A percentile compares a stretch with the other conserved stretches of the same genome.
Conservation (phyloP, 352 stramenopile genomes). For the Phytophthora constricta region DNA sequence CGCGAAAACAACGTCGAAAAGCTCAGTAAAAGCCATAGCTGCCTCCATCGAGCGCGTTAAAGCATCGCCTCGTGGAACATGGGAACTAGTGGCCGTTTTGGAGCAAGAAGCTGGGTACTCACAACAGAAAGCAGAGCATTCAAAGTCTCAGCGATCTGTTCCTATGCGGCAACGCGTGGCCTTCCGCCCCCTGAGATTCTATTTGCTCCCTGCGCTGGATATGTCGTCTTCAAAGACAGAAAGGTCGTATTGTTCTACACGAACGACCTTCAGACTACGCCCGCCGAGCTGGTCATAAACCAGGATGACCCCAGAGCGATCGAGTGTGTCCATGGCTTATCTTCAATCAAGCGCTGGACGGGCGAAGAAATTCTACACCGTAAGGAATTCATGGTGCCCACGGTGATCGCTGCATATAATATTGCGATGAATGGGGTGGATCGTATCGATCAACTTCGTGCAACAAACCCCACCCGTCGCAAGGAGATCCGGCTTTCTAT, state of each 20-base stretch:
- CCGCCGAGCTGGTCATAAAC: too few species aligned
- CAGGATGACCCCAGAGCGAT: too few species aligned
- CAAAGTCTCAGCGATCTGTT: neutral
- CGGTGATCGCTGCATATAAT: constrained; percentile 10
- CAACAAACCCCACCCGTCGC: neutral
- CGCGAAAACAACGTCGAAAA: neutral
- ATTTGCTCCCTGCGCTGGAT: neutral
- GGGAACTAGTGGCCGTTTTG: constrained; percentile 1
- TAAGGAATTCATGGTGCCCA: constrained; percentile 4
- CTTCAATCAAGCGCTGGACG: constrained; percentile 9
- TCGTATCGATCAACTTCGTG: constrained; percentile 6
- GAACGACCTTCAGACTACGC: constrained; percentile 7
- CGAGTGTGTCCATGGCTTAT: constrained; percentile 10
- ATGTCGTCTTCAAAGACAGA: constrained; percentile 3
- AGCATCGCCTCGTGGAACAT: neutral
- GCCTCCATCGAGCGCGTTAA: too few species aligned
- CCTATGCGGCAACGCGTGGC: too few species aligned
- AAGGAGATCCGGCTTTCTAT: neutral
- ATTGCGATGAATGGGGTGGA: constrained; percentile 12
- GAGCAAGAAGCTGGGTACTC: neutral
- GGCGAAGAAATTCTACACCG: neutral
- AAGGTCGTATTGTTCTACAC: constrained; percentile 14
- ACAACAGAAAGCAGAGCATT: neutral
- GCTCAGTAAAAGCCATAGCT: neutral
- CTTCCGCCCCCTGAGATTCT: neutral